A percentile compares a stretch with the other conserved stretches of the same genome.
Evolutionary conservation across 2,329 filamentous ascomycete genomes (phyloP).

Genomic region (Colletotrichum sp.): DNA sequence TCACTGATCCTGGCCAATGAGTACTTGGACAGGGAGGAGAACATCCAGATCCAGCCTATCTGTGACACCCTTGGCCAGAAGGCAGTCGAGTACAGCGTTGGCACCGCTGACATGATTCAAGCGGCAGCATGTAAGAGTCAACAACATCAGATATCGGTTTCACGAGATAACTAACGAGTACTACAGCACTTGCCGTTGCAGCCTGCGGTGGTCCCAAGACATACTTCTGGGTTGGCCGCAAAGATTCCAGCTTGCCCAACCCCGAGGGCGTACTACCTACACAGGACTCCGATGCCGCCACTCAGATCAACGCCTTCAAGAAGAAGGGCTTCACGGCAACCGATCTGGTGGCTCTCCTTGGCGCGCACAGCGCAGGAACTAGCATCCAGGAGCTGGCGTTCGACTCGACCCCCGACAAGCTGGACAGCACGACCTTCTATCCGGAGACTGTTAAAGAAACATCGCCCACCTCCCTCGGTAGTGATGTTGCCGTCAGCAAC

Average conservation of each 20-base stretch:
- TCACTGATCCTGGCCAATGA: slow-evolving; percentile 6
- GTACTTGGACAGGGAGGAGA: slow-evolving; percentile 3
- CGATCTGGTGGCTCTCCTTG: slow-evolving; percentile 1
- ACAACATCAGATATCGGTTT: accelerated
- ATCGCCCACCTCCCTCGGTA: neutral
- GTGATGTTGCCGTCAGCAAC: neutral
- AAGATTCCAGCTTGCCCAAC: neutral
- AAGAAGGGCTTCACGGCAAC: neutral
- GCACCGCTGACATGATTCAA: slow-evolving; percentile 10
- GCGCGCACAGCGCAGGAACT: neutral
- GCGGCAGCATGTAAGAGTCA: neutral
- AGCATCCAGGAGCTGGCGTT: neutral
- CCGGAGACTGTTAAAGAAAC: neutral
- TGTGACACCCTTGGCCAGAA: slow-evolving; percentile 2
- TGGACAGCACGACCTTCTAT: slow-evolving; percentile 7
- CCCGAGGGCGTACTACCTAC: neutral
- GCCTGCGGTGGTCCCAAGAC: slow-evolving; percentile 1
- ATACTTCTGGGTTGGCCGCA: neutral
- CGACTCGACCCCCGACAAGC: slow-evolving; percentile 2
- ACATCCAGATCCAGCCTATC: slow-evolving; percentile 1
- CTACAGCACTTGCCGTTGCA: neutral
- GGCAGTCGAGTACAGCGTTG: neutral
- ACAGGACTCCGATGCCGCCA: slow-evolving; percentile 3
- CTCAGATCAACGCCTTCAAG: slow-evolving; percentile 1
- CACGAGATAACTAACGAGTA: neutral